Evolutionary conservation across 2,329 filamentous ascomycete species (phyloP).

Genomic region (Cladobotryum protrusum): DNA sequence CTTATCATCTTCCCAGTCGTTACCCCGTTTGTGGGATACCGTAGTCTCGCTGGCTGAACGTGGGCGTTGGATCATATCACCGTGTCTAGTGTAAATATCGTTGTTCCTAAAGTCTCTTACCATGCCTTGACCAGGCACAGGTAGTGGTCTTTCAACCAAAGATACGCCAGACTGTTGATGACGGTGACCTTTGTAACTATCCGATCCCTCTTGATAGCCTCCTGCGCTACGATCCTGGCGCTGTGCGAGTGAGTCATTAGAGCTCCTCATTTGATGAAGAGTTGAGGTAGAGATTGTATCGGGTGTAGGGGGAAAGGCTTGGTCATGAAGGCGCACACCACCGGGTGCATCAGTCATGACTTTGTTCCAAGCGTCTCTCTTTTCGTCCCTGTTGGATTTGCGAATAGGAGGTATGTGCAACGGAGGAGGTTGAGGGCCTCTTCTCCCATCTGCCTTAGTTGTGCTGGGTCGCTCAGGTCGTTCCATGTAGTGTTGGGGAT

Average conservation of each 20-base stretch:
- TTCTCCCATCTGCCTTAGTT: constrained; percentile 21
- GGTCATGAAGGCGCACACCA: constrained; percentile 35
- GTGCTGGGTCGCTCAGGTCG: constrained; percentile 29
- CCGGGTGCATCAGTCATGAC: constrained; percentile 43
- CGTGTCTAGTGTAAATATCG: constrained; percentile 16
- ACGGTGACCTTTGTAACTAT: constrained; percentile 7
- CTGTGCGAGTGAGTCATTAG: constrained; percentile 41
- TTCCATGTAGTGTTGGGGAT: constrained; percentile 45
- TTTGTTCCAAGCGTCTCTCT: constrained; percentile 40
- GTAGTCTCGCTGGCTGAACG: constrained; percentile 43
- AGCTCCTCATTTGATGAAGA: constrained; percentile 43
- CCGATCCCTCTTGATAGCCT: constrained; percentile 26
- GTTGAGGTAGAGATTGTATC: constrained; percentile 55
- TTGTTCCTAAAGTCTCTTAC: constrained; percentile 16
- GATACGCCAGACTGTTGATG: constrained; percentile 15
- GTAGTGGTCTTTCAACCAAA: constrained; percentile 10
- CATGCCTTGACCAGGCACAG: background rate
- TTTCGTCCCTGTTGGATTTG: constrained; percentile 37
- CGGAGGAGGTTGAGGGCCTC: constrained; percentile 12
- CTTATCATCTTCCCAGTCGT: constrained; percentile 41
- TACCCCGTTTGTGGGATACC: constrained; percentile 31
- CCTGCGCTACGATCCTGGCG: constrained; percentile 24
- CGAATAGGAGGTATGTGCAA: constrained; percentile 16
- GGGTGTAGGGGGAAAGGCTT: constrained; percentile 50
- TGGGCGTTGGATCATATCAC: constrained; percentile 31